Percentiles rank a stretch among this genome's conserved stretches.
Conservation (phyloP, 2,329 filamentous ascomycete species). For the Escovopsis weberi region DNA sequence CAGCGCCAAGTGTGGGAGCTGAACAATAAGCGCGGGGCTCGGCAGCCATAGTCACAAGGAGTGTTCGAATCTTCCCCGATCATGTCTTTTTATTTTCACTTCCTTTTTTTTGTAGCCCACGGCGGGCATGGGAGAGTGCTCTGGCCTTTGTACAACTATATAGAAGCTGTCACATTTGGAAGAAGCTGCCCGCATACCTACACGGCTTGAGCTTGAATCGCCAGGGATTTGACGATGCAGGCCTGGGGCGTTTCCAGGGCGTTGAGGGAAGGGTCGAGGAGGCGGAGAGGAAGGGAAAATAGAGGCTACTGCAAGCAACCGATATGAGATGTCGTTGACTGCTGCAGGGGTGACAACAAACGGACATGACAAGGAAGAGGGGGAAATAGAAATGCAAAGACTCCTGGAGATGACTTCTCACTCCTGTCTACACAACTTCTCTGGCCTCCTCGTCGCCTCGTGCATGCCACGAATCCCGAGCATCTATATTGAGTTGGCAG, state of each 20-base stretch:
- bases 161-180: background rate
- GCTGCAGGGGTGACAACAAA: conserved; percentile 4
- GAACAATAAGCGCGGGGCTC: conserved; percentile 3
- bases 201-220: too few relatives aligned
- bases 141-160: background rate
- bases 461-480: too few relatives aligned
- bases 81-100: too few relatives aligned
- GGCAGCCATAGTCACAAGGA: conserved; percentile 2
- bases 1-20: conserved; percentile 5
- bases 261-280: background rate
- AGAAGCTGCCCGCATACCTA: background rate
- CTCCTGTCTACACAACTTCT: too few relatives aligned
- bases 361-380: conserved; percentile 1
- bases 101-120: too few relatives aligned
- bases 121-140: too few relatives aligned
- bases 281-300: background rate
- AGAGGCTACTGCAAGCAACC: conserved; percentile 4
- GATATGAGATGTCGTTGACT: background rate
- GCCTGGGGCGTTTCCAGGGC: too few relatives aligned
- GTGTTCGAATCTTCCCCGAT: background rate
- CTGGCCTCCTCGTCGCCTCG: too few relatives aligned
- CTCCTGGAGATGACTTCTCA: too few relatives aligned
- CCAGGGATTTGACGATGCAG: too few relatives aligned
- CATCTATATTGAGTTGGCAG: too few relatives aligned
- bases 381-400: background rate